Evolutionary conservation across 345 rosid species (phyloP).

Genomic region (Bretschneidera sinensis): DNA sequence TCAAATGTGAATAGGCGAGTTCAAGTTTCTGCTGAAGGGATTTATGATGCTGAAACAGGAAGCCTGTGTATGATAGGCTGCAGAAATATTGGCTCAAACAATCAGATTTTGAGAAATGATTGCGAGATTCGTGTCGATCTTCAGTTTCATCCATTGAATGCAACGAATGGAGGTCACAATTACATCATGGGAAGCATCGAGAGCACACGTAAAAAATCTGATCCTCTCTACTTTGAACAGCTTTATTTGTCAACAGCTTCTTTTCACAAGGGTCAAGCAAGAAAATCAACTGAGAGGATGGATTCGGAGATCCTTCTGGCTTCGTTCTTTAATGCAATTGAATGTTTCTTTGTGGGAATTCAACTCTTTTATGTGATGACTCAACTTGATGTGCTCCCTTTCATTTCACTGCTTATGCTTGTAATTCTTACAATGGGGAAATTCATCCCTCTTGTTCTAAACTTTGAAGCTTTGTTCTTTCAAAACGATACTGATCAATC

Average conservation of each 20-base stretch:
- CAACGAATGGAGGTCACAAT: no score
- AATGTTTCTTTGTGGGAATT: constrained; percentile 63
- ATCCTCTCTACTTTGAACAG: constrained; percentile 54
- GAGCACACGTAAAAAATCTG: constrained; percentile 53
- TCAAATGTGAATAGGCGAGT: no score
- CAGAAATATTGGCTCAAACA: no score
- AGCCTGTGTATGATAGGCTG: no score
- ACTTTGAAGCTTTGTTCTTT: no score
- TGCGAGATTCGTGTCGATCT: no score
- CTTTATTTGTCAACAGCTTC: constrained; percentile 56
- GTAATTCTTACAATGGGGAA: constrained; percentile 58
- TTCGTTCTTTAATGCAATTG: constrained; percentile 59
- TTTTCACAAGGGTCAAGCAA: constrained; percentile 51
- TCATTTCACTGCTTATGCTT: constrained; percentile 63
- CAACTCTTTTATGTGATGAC: constrained; percentile 74
- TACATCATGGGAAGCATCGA: constrained; percentile 65
- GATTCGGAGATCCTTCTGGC: constrained; percentile 80
- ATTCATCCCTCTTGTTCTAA: constrained; percentile 70
- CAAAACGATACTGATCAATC: no score
- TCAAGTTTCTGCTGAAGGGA: no score
- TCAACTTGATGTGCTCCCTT: constrained; percentile 63
- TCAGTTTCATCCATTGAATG: no score
- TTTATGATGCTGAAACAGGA: no score
- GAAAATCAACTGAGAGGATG: constrained; percentile 77
- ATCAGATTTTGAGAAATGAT: no score